Base-by-base conservation (phyloP, 2,329 filamentous ascomycete genomes). In the Acephala macrosclerotiorum region DNA sequence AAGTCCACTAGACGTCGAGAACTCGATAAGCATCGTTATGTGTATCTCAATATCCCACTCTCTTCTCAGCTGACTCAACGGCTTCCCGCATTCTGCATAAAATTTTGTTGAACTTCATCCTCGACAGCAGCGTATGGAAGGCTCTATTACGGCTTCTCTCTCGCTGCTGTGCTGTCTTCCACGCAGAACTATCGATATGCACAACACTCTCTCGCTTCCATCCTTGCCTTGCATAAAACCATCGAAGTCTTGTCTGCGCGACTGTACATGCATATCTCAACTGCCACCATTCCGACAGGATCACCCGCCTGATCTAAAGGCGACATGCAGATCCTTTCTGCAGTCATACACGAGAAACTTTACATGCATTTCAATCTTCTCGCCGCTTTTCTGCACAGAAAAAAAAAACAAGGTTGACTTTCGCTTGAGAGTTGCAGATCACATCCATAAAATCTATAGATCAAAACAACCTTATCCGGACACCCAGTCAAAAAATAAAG, bases 41-140 rank as follows among this genome's bases (percentile, higher is more conserved):
- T 53, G 25, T 53, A 33, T 33, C 25, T 53, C 18, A 12, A 16
- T 12, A 29, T 29, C 49, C 20, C 33, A 36, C 22, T n/a, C 29
- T 36, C 29, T 49, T 26, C 20, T 38, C 55, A 57, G 55, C 55
- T 57, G 55, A 57, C 51, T 35, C 51, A 56, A 35, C 51, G 51
- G 51, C 51, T 35, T 56, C 25, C 11, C 26, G 51, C 51, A 56
- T 56, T 2, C 5, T 12, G 1, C 22, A 12, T 7, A 4, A 8
- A 49, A 18, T 42, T n/a, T 16, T 42, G 40, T 6, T 42, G 40
- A n/a, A 42, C 40, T 18, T 42, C 40, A 42, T 42, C 14, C 40
- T 42, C 16, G 40, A 16, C 40, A 42, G 4, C 40, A 42, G 40
- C 40, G 12, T 42, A 42, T 42, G 14, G 40, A 42, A 12, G 18